A percentile compares a stretch with the other conserved stretches of the same genome.
Evolutionary conservation across 345 rosid species (phyloP).

Genomic region (Murraya koenigii): DNA sequence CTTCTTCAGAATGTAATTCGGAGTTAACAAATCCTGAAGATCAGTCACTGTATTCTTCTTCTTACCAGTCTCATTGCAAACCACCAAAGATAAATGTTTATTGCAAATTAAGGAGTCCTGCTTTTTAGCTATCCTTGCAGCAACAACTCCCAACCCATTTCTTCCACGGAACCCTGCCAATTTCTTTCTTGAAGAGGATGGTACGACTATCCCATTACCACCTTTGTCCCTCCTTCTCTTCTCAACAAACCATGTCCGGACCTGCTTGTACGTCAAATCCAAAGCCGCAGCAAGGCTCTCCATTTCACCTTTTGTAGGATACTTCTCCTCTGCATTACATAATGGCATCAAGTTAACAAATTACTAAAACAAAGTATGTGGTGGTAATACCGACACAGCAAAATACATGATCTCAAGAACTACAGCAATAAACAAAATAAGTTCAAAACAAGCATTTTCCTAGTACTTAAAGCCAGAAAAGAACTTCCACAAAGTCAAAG

Average conservation of each 20-base stretch:
- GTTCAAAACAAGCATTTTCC: background rate
- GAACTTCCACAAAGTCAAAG: background rate
- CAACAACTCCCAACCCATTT: conserved; percentile 15
- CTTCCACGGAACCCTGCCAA: conserved; percentile 10
- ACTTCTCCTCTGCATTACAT: conserved; percentile 51
- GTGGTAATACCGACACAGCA: background rate
- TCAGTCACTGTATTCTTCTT: conserved; percentile 24
- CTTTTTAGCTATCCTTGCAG: conserved; percentile 18
- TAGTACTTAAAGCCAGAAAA: background rate
- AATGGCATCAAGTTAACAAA: conserved; percentile 19
- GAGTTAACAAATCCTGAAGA: conserved; percentile 54
- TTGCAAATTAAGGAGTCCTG: conserved; percentile 6
- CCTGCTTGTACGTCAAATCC: conserved; percentile 69
- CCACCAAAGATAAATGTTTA: conserved; percentile 15
- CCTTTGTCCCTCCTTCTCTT: conserved; percentile 63
- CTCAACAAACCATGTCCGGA: conserved; percentile 69
- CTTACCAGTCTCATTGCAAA: conserved; percentile 22
- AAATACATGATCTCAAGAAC: background rate
- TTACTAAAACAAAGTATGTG: background rate
- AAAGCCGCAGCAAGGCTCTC: conserved; percentile 49
- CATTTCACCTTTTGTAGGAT: conserved; percentile 55
- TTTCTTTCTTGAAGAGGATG: conserved; percentile 20
- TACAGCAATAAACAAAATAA: too few relatives aligned
- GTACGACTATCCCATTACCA: conserved; percentile 13
- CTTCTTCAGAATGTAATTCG: conserved; percentile 61